These are phyloP conservation scores for Talaromyces thailandensis DNA, from an alignment of 495 filamentous ascomycete genomes.

Conservation along the genomic window DNA sequence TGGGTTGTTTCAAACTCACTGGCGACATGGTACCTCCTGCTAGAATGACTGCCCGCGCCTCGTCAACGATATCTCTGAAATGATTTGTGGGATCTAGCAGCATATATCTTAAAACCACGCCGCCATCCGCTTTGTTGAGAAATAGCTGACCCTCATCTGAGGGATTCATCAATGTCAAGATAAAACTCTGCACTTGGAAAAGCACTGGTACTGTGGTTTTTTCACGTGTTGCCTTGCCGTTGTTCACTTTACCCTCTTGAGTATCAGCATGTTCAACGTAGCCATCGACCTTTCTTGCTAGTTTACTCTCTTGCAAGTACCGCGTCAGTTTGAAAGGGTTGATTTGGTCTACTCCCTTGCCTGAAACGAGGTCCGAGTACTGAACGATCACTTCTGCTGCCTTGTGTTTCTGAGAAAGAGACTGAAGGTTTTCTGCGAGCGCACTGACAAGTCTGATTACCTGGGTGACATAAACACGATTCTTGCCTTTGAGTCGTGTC, in stretches of 20 bases:
- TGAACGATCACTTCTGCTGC: slow-evolving; percentile 55
- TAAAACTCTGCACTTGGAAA: slow-evolving; percentile 75
- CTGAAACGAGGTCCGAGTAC: slow-evolving; percentile 59
- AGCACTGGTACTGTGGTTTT: slow-evolving; percentile 58
- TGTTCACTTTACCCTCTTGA: slow-evolving; percentile 8
- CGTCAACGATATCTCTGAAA: slow-evolving; percentile 79
- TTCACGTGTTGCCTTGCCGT: slow-evolving; percentile 15
- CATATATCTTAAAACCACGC: slow-evolving; percentile 69
- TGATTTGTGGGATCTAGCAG: slow-evolving; percentile 90
- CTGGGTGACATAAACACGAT: slow-evolving; percentile 85
- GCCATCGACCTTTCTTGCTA: slow-evolving; percentile 89
- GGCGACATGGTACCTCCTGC: slow-evolving; percentile 98
- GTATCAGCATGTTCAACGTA: slow-evolving; percentile 59
- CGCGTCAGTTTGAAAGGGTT: slow-evolving; percentile 81
- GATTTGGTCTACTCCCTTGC: slow-evolving; percentile 89
- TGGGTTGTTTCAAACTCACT: slow-evolving; percentile 22
- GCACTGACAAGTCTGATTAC: slow-evolving; percentile 72
- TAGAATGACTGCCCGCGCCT: slow-evolving; percentile 80
- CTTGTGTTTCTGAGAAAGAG: slow-evolving; percentile 34
- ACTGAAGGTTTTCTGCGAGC: slow-evolving; percentile 52
- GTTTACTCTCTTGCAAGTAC: slow-evolving; percentile 86
- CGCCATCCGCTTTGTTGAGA: slow-evolving; percentile 48
- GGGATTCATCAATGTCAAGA: slow-evolving; percentile 77
- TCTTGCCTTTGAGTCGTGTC: slow-evolving; percentile 83
- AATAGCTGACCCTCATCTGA: slow-evolving; percentile 85